phyloP scores from a whole-genome alignment of 2,329 filamentous ascomycete species.

The Rhynchosporium secalis region DNA sequence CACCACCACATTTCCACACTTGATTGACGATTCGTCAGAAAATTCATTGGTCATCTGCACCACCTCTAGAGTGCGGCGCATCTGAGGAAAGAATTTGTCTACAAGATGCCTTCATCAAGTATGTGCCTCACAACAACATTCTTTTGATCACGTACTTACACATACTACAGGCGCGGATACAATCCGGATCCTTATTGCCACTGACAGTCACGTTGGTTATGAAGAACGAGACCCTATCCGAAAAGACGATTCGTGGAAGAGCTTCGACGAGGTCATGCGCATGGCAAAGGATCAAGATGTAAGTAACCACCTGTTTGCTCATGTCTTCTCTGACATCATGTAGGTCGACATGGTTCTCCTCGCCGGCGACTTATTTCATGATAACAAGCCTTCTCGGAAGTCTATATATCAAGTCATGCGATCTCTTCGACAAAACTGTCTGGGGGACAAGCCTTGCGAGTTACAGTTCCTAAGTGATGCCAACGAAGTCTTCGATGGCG shows the following conservation, averaged over 20 bases:
- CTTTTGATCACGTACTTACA: slow-evolving; percentile 16
- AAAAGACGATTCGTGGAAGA: slow-evolving; percentile 96
- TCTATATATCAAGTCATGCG: slow-evolving; percentile 98
- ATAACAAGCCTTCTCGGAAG: slow-evolving; percentile 95
- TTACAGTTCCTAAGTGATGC: slow-evolving; percentile 93
- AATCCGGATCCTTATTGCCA: slow-evolving; percentile 90
- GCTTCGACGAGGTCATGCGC: slow-evolving; percentile 93
- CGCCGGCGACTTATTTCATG: slow-evolving; percentile 93
- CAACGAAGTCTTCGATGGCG: slow-evolving; percentile 83
- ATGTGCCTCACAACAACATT: slow-evolving; percentile 14
- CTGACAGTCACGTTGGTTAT: slow-evolving; percentile 97
- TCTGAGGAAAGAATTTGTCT: neutral
- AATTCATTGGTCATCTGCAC: neutral
- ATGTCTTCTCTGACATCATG: slow-evolving; percentile 12
- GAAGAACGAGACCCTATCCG: slow-evolving; percentile 90
- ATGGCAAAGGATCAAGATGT: slow-evolving; percentile 82
- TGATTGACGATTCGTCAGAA: too few relatives aligned
- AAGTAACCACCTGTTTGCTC: slow-evolving; percentile 25
- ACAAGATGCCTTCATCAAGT: slow-evolving; percentile 34
- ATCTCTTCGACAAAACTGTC: slow-evolving; percentile 86
- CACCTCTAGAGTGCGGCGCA: neutral
- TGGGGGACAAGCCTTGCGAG: slow-evolving; percentile 93
- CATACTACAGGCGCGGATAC: slow-evolving; percentile 61
- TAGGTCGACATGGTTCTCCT: slow-evolving; percentile 94
- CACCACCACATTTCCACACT: neutral